Conservation (phyloP, 2,329 filamentous ascomycete species). For the Phaeosphaeriaceae sp. region DNA sequence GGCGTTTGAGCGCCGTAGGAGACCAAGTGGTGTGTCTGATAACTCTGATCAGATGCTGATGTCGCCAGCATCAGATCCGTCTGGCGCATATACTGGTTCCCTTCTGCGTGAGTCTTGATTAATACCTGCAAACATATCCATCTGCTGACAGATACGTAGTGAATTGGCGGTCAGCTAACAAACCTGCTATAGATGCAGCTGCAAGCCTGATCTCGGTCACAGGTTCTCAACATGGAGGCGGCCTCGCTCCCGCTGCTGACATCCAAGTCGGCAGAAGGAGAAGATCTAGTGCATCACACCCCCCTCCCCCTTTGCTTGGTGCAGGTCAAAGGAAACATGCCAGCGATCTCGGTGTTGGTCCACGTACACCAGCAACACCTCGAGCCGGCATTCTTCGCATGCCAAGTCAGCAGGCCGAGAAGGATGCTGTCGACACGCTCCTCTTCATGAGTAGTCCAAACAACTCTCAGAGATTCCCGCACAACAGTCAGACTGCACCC, state of each 20-base stretch:
- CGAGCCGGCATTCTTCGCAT: slow-evolving; percentile 66
- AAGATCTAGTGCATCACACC: slow-evolving; percentile 42
- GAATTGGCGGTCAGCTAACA: slow-evolving; percentile 36
- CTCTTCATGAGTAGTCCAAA: slow-evolving; percentile 83
- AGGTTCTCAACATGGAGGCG: slow-evolving; percentile 25
- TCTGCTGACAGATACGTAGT: slow-evolving; percentile 20
- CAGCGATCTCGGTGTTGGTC: slow-evolving; percentile 35
- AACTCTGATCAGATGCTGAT: slow-evolving; percentile 43
- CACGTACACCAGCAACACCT: slow-evolving; percentile 40
- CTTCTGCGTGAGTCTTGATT: slow-evolving; percentile 29
- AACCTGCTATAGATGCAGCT: slow-evolving; percentile 35
- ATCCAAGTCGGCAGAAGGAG: slow-evolving; percentile 43
- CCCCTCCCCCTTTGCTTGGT: slow-evolving; percentile 40
- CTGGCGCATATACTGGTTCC: slow-evolving; percentile 29
- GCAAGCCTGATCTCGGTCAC: slow-evolving; percentile 39
- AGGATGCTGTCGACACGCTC: slow-evolving; percentile 81
- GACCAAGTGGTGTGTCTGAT: slow-evolving; percentile 47
- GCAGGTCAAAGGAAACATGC: slow-evolving; percentile 40
- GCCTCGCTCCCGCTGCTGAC: slow-evolving; percentile 44
- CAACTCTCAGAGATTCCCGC: slow-evolving; percentile 59
- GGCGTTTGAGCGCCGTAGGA: slow-evolving; percentile 31
- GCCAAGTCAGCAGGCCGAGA: slow-evolving; percentile 74
- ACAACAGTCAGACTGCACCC: slow-evolving; percentile 32
- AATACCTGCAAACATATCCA: background rate
- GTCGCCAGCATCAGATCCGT: slow-evolving; percentile 40